phyloP scores from a whole-genome alignment of 2,329 filamentous ascomycete genomes.

The Penicillium sp. region DNA sequence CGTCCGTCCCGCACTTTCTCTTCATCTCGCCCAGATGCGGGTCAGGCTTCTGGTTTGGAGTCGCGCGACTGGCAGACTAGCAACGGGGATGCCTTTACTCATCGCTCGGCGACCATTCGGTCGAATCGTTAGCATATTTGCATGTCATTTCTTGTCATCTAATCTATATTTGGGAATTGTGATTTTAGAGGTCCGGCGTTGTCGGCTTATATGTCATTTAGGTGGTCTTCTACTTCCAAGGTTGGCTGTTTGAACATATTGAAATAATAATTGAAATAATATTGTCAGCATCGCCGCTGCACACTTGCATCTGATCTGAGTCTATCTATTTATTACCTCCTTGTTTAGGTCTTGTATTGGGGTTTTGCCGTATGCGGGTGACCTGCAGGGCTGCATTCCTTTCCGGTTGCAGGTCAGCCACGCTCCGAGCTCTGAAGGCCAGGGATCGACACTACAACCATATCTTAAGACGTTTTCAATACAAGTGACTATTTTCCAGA shows the following conservation, averaged over 20 bases:
- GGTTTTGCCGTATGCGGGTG: not conserved
- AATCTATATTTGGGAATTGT: not conserved
- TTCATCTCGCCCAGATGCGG: slow-evolving; percentile 23
- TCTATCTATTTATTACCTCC: not conserved
- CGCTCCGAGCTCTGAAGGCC: not conserved
- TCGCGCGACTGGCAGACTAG: slow-evolving; percentile 23
- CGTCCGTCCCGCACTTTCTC: slow-evolving; percentile 25
- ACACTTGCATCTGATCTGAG: not conserved
- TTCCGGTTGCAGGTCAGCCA: not conserved
- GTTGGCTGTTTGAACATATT: slow-evolving; percentile 2
- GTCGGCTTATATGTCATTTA: not conserved
- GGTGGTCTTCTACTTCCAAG: not conserved
- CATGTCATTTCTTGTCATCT: not conserved
- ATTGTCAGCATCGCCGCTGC: not conserved
- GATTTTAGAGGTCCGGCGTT: slow-evolving; percentile 16
- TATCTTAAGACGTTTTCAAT: not conserved
- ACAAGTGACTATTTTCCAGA: not conserved
- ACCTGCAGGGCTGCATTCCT: not conserved
- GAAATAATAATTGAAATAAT: not conserved
- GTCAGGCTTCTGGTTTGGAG: slow-evolving; percentile 25
- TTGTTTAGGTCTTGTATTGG: not conserved
- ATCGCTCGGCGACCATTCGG: slow-evolving; percentile 30
- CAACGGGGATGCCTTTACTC: slow-evolving; percentile 24
- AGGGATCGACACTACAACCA: not conserved
- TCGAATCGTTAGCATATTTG: slow-evolving; percentile 15